Percentiles rank a stretch among this genome's conserved stretches.
Conservation (phyloP, 306 rosid genomes). For the Gastrolobium bilobum region DNA sequence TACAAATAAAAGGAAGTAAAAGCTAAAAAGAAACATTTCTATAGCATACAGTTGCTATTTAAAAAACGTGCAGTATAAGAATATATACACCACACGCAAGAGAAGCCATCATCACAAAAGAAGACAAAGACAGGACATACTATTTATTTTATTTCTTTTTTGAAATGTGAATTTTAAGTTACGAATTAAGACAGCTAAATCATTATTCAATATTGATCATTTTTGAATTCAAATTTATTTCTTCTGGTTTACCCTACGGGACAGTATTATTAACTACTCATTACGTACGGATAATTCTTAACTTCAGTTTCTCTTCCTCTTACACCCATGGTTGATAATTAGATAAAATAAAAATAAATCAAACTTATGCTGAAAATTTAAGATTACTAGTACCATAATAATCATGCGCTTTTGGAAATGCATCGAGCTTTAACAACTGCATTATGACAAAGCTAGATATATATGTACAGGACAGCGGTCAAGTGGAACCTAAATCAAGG, state of each 20-base stretch:
- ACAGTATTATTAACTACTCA: background rate
- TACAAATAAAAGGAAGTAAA: background rate
- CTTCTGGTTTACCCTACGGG: background rate
- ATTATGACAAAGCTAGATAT: background rate
- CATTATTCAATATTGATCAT: background rate
- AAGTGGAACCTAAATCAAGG: too few species aligned
- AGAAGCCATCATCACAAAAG: background rate
- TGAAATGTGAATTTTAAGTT: background rate
- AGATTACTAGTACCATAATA: background rate
- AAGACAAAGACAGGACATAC: background rate
- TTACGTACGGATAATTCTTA: background rate
- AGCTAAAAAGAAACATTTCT: conserved; percentile 11
- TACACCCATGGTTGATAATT: background rate
- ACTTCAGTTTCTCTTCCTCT: background rate
- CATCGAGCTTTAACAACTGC: conserved; percentile 3
- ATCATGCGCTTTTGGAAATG: background rate
- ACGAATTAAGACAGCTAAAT: background rate
- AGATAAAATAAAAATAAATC: background rate
- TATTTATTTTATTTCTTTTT: conserved; percentile 8
- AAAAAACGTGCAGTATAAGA: background rate
- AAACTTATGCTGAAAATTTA: background rate
- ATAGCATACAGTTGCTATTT: background rate
- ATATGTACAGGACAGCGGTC: background rate
- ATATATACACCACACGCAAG: conserved; percentile 9
- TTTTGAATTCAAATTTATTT: conserved; percentile 9